Evolutionary conservation across 331 rosid genomes (phyloP).

Genomic region (Malus hybrid): DNA sequence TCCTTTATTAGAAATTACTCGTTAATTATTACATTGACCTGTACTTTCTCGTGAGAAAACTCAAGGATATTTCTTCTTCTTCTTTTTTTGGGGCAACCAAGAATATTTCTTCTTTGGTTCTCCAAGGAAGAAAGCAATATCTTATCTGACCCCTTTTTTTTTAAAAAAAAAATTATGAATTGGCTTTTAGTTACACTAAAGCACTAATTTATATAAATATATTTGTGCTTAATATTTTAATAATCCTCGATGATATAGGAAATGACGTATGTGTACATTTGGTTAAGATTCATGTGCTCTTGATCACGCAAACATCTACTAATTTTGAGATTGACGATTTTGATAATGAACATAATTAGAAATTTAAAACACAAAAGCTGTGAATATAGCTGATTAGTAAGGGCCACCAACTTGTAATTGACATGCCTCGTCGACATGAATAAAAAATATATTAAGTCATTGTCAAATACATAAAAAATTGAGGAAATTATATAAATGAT

Average conservation of each 20-base stretch:
- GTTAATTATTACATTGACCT: neutral
- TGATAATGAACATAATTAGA: no score
- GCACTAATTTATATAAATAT: neutral
- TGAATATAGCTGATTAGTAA: no score
- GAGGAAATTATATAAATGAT: no score
- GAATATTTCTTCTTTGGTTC: neutral
- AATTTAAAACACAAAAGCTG: no score
- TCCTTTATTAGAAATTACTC: neutral
- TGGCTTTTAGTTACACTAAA: neutral
- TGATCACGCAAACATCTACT: neutral
- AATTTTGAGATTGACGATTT: no score
- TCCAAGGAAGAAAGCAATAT: neutral
- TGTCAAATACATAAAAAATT: no score
- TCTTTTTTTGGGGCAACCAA: neutral
- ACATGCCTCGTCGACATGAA: no score
- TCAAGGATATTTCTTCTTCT: no score
- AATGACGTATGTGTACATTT: neutral
- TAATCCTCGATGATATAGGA: neutral
- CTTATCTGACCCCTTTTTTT: neutral
- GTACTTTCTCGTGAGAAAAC: neutral
- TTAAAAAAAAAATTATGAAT: neutral
- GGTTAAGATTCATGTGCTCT: neutral
- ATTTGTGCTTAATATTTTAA: neutral
- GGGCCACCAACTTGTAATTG: no score
- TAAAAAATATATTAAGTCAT: no score